These are phyloP conservation scores for Pyrenochaeta sp. DNA, from an alignment of 2,329 filamentous ascomycete genomes.

Conservation along the genomic window DNA sequence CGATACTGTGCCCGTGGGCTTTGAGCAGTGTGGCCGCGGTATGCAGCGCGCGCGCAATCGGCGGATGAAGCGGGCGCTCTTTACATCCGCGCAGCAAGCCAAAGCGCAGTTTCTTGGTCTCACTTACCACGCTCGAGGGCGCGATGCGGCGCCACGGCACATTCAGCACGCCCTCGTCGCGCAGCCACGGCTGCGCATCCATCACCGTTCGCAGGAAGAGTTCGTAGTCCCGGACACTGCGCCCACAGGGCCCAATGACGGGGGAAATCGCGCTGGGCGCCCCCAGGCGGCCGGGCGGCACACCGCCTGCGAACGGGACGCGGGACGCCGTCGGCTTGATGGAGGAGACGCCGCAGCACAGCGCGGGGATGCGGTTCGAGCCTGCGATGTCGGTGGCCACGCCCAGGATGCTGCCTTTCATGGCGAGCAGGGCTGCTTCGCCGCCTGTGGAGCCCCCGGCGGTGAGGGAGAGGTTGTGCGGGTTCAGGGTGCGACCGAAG, in stretches of 20 bases:
- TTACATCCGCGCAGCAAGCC: constrained; percentile 59
- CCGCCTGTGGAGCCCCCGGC: constrained; percentile 72
- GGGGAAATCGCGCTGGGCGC: constrained; percentile 44
- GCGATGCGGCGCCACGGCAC: constrained; percentile 56
- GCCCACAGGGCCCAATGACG: constrained; percentile 54
- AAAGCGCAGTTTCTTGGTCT: constrained; percentile 50
- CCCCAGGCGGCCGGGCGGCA: constrained; percentile 39
- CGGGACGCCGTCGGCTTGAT: constrained; percentile 62
- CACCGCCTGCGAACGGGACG: constrained; percentile 53
- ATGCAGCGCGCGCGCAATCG: constrained; percentile 56
- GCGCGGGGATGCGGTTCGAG: constrained; percentile 81
- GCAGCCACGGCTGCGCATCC: constrained; percentile 52
- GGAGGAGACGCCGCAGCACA: constrained; percentile 65
- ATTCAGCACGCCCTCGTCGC: constrained; percentile 53
- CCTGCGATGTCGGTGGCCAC: constrained; percentile 69
- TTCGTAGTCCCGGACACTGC: constrained; percentile 50
- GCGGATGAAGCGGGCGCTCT: constrained; percentile 59
- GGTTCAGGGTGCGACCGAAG: constrained; percentile 69
- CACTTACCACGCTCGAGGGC: too few relatives aligned
- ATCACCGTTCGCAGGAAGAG: constrained; percentile 54
- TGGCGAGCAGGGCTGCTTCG: constrained; percentile 66
- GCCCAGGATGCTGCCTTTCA: constrained; percentile 66
- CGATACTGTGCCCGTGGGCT: constrained; percentile 55
- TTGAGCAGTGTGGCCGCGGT: constrained; percentile 50
- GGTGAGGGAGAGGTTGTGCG: constrained; percentile 65